Base-by-base conservation (phyloP, 2,329 filamentous ascomycete genomes). In the Cordyceps tenuipes region DNA sequence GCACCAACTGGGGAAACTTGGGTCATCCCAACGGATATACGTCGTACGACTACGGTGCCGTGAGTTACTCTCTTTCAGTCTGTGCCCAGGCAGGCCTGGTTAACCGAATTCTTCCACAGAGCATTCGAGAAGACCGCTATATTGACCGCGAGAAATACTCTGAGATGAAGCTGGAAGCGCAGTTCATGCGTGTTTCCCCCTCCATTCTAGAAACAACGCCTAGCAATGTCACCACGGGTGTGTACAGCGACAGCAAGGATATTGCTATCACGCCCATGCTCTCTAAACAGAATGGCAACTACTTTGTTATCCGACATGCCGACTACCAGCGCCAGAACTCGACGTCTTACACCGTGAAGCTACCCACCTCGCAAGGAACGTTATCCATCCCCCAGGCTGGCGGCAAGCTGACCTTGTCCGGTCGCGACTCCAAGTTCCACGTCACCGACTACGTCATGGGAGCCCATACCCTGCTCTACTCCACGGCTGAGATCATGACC, bases 1-100 rank as follows among this genome's bases (percentile, higher is more conserved):
- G 89, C 6, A 92, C 89, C 0, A 94, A 93, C 68, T 93, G 89
- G 90, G 89, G 89, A 0, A 92, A 91, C 63, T 71, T 90, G 5
- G 87, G 89, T 0, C 83, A 90, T 64, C 79, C 86, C 10, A 85
- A 84, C 12, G 84, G 80, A 3, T 86, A 86, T 62, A 85, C 81
- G 0, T 81, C 78, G 0, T 82, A 83, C 52, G 81, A 83, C 62
- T 83, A 83, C 55, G 79, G 75, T 8, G 75, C 77, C 2, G 73
- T 72, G 60, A 46, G 76, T 66, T 69, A 13, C n/a, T 19, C 4
- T 3, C 13, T 17, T 1, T 12, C 15, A 17, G 5, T n/a, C 3
- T 7, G 59, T 6, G 29, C 13, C 9, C 1, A 3, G n/a, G 41
- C 4, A 29, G 12, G 5, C 36, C n/a, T 19, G 15, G 23, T 31